Evolutionary conservation across 1,139 yeast genomes (phyloP).

Genomic region (Hyphopichia buzzinii): DNA sequence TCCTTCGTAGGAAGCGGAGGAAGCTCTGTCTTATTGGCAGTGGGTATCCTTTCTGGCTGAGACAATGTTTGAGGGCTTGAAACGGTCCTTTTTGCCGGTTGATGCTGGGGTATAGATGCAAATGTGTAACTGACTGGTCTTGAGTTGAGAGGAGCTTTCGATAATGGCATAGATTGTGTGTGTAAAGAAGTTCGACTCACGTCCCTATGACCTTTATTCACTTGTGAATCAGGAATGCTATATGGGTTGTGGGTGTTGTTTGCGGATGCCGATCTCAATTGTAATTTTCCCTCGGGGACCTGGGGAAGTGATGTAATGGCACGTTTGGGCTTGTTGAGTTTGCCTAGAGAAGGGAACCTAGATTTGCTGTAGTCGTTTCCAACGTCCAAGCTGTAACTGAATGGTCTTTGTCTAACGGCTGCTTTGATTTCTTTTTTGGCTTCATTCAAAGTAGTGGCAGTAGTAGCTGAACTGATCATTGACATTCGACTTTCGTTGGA

Average conservation of each 20-base stretch:
- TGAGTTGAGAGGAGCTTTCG: too few relatives aligned
- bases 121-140: too few relatives aligned
- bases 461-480: neutral
- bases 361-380: slow-evolving; percentile 31
- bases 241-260: too few relatives aligned
- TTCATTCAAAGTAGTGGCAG: slow-evolving; percentile 12
- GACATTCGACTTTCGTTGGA: slow-evolving; percentile 4
- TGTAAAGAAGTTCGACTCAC: too few relatives aligned
- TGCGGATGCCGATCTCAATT: too few relatives aligned
- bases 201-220: too few relatives aligned
- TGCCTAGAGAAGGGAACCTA: slow-evolving; percentile 22
- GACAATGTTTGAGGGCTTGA: too few relatives aligned
- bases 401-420: slow-evolving; percentile 28
- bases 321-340: neutral
- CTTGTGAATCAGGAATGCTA: too few relatives aligned
- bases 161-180: too few relatives aligned
- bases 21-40: neutral
- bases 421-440: slow-evolving; percentile 19
- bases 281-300: too few relatives aligned
- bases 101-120: too few relatives aligned
- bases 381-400: slow-evolving; percentile 32
- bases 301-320: neutral
- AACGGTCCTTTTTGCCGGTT: too few relatives aligned
- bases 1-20: neutral
- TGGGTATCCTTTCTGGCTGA: neutral